phyloP scores from a whole-genome alignment of 2,329 filamentous ascomycete species.

The Cordyceps sp. region DNA sequence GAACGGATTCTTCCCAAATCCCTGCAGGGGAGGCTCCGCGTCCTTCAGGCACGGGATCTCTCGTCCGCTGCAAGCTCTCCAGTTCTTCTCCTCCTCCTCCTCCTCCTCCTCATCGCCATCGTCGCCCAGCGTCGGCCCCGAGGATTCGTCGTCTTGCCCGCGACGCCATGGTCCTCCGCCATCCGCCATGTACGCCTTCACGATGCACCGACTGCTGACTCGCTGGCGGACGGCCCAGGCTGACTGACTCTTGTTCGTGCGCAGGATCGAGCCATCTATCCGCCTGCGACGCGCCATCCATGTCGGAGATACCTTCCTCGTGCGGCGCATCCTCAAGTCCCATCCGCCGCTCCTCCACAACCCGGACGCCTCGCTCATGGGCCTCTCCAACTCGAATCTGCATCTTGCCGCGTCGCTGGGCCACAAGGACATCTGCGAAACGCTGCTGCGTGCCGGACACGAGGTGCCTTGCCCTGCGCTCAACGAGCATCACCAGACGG shows the following conservation, averaged over 20 bases:
- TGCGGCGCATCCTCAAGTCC: conserved; percentile 58
- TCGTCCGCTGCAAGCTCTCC: too few species aligned
- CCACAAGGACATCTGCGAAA: conserved; percentile 48
- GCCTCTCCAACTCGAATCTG: conserved; percentile 67
- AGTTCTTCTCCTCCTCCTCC: too few species aligned
- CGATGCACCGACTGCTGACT: too few species aligned
- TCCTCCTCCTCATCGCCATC: too few species aligned
- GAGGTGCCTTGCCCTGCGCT: conserved; percentile 57
- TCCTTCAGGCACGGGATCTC: too few species aligned
- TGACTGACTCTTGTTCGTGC: background rate
- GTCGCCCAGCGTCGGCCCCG: too few species aligned
- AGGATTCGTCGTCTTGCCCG: background rate
- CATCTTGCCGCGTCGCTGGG: conserved; percentile 67
- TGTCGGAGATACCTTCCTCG: conserved; percentile 53
- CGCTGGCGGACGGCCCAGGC: background rate
- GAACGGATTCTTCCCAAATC: too few species aligned
- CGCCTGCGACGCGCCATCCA: conserved; percentile 72
- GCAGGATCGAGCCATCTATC: conserved; percentile 59
- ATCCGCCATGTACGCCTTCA: background rate
- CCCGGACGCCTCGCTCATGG: conserved; percentile 51
- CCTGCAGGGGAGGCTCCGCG: too few species aligned
- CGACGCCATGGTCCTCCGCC: background rate
- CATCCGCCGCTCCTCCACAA: conserved; percentile 61
- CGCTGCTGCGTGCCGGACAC: conserved; percentile 59
- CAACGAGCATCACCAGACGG: conserved; percentile 67